A percentile compares a stretch with the other conserved stretches of the same genome.
phyloP scores from a whole-genome alignment of 345 rosid species.

The Sonneratia alba region DNA sequence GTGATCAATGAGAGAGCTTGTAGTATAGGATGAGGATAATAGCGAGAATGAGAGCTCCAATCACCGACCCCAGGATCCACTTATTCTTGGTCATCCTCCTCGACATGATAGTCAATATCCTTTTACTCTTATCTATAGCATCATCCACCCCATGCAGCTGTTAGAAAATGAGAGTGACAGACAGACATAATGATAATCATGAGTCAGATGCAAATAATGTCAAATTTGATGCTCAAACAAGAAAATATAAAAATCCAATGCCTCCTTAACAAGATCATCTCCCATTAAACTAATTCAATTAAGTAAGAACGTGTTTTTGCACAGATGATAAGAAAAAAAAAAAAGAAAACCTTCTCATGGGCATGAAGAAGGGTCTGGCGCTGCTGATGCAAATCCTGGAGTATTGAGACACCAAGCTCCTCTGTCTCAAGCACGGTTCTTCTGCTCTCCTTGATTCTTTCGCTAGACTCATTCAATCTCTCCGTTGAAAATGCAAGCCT shows the following conservation, averaged over 20 bases:
- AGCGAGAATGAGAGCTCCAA: conserved; percentile 57
- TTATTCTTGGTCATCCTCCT: conserved; percentile 79
- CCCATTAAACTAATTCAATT: not conserved
- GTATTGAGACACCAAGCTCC: conserved; percentile 75
- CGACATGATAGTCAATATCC: conserved; percentile 51
- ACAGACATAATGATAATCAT: not conserved
- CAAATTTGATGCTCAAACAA: not conserved
- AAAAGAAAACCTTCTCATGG: conserved; percentile 45
- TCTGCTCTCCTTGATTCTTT: conserved; percentile 76
- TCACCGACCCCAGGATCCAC: conserved; percentile 49
- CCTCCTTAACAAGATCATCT: not conserved
- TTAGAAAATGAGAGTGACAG: conserved; percentile 3
- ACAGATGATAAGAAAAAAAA: not conserved
- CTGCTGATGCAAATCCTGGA: conserved; percentile 85
- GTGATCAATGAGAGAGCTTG: conserved; percentile 31
- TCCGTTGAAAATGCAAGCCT: conserved; percentile 71
- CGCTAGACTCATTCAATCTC: conserved; percentile 64
- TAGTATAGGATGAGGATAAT: conserved; percentile 50
- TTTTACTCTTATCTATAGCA: conserved; percentile 85
- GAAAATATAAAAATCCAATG: not conserved
- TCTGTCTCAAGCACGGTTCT: conserved; percentile 83
- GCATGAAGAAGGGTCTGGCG: conserved; percentile 81
- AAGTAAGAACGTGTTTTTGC: not conserved
- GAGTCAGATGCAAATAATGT: not conserved
- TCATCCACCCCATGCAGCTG: conserved; percentile 84